A percentile compares a stretch with the other conserved stretches of the same genome.
phyloP scores from a whole-genome alignment of 2,329 filamentous ascomycete species.

The Botrytis pseudocinerea region DNA sequence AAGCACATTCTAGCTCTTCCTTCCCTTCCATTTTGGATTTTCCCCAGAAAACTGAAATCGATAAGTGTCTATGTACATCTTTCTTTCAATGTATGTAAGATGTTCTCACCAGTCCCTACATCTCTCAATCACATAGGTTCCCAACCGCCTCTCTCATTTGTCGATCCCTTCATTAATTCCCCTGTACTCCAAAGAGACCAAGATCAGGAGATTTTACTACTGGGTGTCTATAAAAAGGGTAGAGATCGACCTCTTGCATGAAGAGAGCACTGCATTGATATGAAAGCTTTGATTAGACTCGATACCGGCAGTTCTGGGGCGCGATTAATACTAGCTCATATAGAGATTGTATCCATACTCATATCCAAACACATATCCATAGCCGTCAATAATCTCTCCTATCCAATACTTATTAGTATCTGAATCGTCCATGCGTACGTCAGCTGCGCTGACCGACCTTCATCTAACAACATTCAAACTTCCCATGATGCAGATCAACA shows the following conservation, averaged over 20 bases:
- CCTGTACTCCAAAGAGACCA: background rate
- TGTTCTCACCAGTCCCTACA: background rate
- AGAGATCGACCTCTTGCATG: background rate
- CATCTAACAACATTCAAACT: background rate
- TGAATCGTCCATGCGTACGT: background rate
- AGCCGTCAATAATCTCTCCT: background rate
- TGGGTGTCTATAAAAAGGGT: background rate
- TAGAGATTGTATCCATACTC: background rate
- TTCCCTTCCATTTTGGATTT: background rate
- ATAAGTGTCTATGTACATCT: background rate
- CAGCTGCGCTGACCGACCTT: background rate
- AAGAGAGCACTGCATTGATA: background rate
- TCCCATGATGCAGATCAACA: background rate
- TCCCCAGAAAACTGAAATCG: background rate
- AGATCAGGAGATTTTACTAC: background rate
- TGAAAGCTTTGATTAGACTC: background rate
- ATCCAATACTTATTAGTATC: background rate
- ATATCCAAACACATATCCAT: background rate
- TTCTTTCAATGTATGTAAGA: background rate
- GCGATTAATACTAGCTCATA: background rate
- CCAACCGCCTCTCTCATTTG: background rate
- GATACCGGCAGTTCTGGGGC: background rate
- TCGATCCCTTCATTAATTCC: background rate
- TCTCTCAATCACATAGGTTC: background rate
- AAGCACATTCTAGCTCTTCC: background rate